Percentiles rank a stretch among this genome's conserved stretches.
Evolutionary conservation across 192 early-diverging fungal genomes (phyloP).

Genomic region (Haplosporangium gracile): DNA sequence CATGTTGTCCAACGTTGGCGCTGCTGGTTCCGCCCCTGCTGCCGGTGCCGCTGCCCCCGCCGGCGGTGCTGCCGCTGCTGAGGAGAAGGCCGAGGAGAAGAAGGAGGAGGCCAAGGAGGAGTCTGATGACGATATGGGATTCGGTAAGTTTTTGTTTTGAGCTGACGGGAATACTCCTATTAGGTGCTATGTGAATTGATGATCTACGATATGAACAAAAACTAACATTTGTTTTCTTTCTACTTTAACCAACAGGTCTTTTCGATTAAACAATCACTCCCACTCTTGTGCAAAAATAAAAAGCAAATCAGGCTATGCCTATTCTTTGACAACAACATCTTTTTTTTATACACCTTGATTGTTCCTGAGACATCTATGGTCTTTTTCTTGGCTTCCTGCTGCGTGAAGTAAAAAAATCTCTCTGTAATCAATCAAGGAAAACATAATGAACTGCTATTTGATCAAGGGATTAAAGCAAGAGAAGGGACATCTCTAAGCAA

Average conservation of each 20-base stretch:
- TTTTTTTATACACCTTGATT: too few relatives aligned
- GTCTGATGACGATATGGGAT: conserved; percentile 89
- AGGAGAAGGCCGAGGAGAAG: conserved; percentile 61
- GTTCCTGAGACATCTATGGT: too few relatives aligned
- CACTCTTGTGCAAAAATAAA: conserved; percentile 39
- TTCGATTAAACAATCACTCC: conserved; percentile 55
- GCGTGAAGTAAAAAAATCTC: too few relatives aligned
- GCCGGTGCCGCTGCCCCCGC: conserved; percentile 53
- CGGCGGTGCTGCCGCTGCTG: conserved; percentile 58
- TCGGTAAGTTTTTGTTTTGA: conserved; percentile 69
- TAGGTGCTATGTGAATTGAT: too few relatives aligned
- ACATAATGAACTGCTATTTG: background rate
- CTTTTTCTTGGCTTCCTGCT: too few relatives aligned
- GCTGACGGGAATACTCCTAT: background rate
- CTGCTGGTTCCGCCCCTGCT: conserved; percentile 62
- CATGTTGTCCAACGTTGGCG: conserved; percentile 93
- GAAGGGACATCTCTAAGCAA: background rate
- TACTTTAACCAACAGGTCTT: conserved; percentile 14
- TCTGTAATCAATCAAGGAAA: too few relatives aligned
- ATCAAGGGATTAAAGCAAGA: background rate
- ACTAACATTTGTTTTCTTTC: background rate
- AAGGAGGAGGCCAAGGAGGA: conserved; percentile 82
- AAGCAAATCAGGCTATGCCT: conserved; percentile 16
- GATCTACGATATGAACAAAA: too few relatives aligned
- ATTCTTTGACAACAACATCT: background rate